phyloP scores from a whole-genome alignment of 1,284 basidiomycete genomes.

The Ganoderma sinense region DNA sequence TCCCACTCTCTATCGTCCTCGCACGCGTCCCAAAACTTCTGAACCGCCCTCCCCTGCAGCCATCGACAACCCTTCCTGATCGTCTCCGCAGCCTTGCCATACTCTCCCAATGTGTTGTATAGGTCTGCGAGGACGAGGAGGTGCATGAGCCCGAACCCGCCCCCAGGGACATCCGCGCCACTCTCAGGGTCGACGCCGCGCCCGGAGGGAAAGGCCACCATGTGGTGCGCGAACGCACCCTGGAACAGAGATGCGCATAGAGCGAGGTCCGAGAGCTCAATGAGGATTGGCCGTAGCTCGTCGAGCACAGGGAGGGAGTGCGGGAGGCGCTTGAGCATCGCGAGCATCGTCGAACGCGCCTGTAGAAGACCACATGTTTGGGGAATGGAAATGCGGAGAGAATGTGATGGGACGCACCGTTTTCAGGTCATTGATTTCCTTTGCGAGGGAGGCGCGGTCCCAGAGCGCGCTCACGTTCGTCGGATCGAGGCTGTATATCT shows the following conservation, averaged over 20 bases:
- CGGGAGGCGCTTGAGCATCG: constrained; percentile 79
- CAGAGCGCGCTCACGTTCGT: constrained; percentile 87
- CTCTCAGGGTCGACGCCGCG: constrained; percentile 37
- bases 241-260: constrained; percentile 74
- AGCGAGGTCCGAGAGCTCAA: constrained; percentile 70
- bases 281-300: constrained; percentile 82
- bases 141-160: constrained; percentile 67
- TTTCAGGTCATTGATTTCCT: constrained; percentile 75
- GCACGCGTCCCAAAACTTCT: constrained; percentile 83
- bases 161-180: constrained; percentile 46
- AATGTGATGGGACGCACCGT: constrained; percentile 52
- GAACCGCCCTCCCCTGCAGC: constrained; percentile 84
- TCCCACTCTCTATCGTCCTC: constrained; percentile 93
- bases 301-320: constrained; percentile 85
- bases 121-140: constrained; percentile 86
- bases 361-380: constrained; percentile 38
- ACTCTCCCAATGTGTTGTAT: constrained; percentile 74
- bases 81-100: constrained; percentile 73
- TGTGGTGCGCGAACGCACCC: constrained; percentile 61
- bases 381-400: background rate
- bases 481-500: constrained; percentile 83
- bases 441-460: constrained; percentile 88
- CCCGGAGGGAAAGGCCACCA: constrained; percentile 46
- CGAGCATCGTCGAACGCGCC: constrained; percentile 81
- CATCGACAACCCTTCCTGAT: constrained; percentile 86